Percentiles rank a stretch among this genome's conserved stretches.
Conservation (phyloP, 768 basidiomycete species). For the Leccinum arenicola region DNA sequence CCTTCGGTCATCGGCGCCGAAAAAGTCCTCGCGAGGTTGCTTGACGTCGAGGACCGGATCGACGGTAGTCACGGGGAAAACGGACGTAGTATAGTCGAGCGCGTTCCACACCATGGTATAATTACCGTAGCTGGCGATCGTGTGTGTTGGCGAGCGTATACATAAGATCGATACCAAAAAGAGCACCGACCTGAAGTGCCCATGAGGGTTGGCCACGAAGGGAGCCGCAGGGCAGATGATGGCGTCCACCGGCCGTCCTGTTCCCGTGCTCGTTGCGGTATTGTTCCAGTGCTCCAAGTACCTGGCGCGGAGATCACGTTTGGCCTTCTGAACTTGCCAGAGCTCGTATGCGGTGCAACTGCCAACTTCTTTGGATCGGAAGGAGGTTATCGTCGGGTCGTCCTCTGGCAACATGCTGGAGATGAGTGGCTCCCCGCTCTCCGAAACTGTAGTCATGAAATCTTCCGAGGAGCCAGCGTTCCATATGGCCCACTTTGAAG, state of each 20-base stretch:
- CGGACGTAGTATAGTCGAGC: slow-evolving; percentile 60
- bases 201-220: slow-evolving; percentile 62
- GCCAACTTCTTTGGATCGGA: slow-evolving; percentile 22
- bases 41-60: slow-evolving; percentile 52
- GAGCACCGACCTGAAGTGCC: slow-evolving; percentile 45
- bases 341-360: slow-evolving; percentile 53
- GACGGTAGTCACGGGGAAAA: slow-evolving; percentile 64
- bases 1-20: slow-evolving; percentile 43
- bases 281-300: slow-evolving; percentile 64
- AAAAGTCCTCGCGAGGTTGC: slow-evolving; percentile 43
- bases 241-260: slow-evolving; percentile 73
- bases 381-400: slow-evolving; percentile 5
- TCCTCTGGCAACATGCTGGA: slow-evolving; percentile 38
- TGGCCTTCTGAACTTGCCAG: slow-evolving; percentile 61
- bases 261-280: slow-evolving; percentile 50
- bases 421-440: slow-evolving; percentile 57
- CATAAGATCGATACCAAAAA: neutral
- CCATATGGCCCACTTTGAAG: slow-evolving; percentile 41
- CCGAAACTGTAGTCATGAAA: slow-evolving; percentile 33
- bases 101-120: slow-evolving; percentile 69
- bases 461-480: slow-evolving; percentile 50
- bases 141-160: neutral
- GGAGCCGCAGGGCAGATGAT: slow-evolving; percentile 66
- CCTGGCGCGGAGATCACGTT: slow-evolving; percentile 45
- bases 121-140: slow-evolving; percentile 36